Base-by-base conservation (phyloP, 768 basidiomycete species). In the Pisolithus orientalis region DNA sequence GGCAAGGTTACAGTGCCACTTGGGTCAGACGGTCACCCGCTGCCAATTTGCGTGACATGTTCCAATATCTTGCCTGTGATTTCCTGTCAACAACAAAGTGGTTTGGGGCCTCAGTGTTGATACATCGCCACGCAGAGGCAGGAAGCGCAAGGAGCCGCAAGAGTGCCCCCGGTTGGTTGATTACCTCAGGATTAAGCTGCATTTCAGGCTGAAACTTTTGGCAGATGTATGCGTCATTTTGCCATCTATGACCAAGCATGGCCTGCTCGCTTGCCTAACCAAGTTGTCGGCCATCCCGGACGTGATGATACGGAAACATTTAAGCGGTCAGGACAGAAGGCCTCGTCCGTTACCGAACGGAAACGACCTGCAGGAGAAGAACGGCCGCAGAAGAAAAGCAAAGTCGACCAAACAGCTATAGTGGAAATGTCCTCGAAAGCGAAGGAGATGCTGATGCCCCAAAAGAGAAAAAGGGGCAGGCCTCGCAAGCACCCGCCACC, bases 151-250 rank as follows among this genome's bases (percentile, higher is more conserved):
- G 65, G 73, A 73, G 54, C 78, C 79, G 54, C 79, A 80, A 55
- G 84, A 87, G 28, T 91, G 89, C 66, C 86, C 87, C 51, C 76
- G 89, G 88, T 91, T 65, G 45, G 62, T 63, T 56, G 39, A 54
- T 17, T 38, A 78, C 70, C 49, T 55, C 57, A 21, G 44, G 42
- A 52, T 28, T 24, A 39, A 54, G 47, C 39, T 21, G 14, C 55
- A 47, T 57, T 53, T 55, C 49, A 59, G 53, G 34, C 47, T 58
- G 47, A 40, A 53, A 44, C 50, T 59, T 50, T 39, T 52, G 45
- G 57, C 60, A 90, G 88, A 53, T 91, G 89, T 64, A 75, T 90
- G 67, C 84, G 89, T 17, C 89, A 91, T 65, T 79, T 75, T 59
- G 87, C 85, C 10, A 91, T 91, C 52, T 91, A 90, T 67, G 76